Evolutionary conservation across 441 rosid genomes (phyloP).

Genomic region (Brassica hybrid): DNA sequence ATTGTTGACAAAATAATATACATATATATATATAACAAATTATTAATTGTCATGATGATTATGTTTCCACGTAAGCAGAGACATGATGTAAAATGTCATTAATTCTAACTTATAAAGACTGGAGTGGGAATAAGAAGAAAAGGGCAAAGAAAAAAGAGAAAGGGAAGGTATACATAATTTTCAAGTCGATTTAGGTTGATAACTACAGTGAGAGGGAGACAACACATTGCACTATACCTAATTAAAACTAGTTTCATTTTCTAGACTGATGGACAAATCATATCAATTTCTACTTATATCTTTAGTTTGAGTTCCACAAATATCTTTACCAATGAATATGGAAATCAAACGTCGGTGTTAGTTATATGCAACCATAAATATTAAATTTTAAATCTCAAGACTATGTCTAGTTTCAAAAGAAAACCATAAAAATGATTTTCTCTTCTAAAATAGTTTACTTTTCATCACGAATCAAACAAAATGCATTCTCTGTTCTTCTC

Average conservation of each 20-base stretch:
- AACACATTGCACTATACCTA: conserved; percentile 35
- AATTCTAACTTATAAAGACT: conserved; percentile 7
- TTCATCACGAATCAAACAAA: neutral
- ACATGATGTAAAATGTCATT: conserved; percentile 8
- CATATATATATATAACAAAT: neutral
- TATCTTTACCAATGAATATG: conserved; percentile 12
- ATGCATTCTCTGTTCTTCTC: neutral
- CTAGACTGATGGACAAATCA: conserved; percentile 32
- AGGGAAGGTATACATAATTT: conserved; percentile 33
- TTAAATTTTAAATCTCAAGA: neutral
- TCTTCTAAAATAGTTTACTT: neutral
- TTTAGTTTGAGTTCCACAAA: conserved; percentile 13
- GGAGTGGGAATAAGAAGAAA: conserved; percentile 22
- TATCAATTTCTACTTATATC: conserved; percentile 33
- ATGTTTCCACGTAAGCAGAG: conserved; percentile 28
- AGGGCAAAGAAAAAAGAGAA: neutral
- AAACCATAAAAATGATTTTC: neutral
- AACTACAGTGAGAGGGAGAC: conserved; percentile 32
- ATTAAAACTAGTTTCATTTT: conserved; percentile 44
- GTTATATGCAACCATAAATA: conserved; percentile 1
- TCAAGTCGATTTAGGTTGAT: conserved; percentile 35
- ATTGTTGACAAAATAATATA: too few relatives aligned
- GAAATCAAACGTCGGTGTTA: neutral
- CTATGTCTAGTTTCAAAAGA: neutral
- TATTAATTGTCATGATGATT: conserved; percentile 32